Conservation (phyloP, 306 rosid species). For the Dicorynia guianensis region DNA sequence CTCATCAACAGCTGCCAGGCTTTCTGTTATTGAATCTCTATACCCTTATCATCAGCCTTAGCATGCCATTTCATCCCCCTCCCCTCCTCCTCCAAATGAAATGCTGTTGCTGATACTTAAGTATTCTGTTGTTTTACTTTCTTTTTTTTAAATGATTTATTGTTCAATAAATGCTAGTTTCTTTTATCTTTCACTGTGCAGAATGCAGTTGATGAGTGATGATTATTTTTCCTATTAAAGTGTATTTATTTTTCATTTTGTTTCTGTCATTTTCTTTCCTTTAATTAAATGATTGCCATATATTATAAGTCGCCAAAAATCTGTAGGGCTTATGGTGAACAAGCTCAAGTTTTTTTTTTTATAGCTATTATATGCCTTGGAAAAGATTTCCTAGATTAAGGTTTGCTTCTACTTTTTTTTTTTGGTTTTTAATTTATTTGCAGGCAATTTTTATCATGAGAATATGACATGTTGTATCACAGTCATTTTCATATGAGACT, state of each 20-base stretch:
- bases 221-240: background rate
- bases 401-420: background rate
- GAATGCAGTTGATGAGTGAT: background rate
- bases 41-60: slow-evolving; percentile 9
- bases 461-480: slow-evolving; percentile 9
- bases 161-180: slow-evolving; percentile 1
- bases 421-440: slow-evolving; percentile 6
- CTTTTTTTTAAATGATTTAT: slow-evolving; percentile 5
- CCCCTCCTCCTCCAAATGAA: slow-evolving; percentile 12
- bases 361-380: background rate
- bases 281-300: background rate
- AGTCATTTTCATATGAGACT: slow-evolving; percentile 9
- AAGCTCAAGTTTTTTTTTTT: background rate
- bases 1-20: background rate
- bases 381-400: slow-evolving; percentile 21
- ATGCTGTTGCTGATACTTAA: background rate
- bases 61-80: background rate
- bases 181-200: background rate
- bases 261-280: slow-evolving; percentile 1
- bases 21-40: slow-evolving; percentile 9
- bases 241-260: background rate
- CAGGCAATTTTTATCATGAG: slow-evolving; percentile 15
- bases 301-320: background rate
- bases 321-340: background rate
- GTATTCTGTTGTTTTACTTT: background rate